Conservation (phyloP, 2,329 filamentous ascomycete species). For the Periconia macrospinosa region DNA sequence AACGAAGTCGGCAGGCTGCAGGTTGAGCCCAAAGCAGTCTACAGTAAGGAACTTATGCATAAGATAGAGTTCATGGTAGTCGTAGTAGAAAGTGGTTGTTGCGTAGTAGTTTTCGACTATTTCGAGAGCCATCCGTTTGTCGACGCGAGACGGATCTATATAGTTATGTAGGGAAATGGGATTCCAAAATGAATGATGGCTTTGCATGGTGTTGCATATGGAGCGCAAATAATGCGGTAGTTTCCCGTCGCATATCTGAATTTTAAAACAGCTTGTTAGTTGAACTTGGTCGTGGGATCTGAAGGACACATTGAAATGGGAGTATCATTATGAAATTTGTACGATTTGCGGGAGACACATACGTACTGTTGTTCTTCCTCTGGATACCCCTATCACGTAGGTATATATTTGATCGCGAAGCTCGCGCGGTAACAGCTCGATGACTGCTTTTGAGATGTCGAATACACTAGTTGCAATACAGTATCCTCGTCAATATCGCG, state of each 20-base stretch:
- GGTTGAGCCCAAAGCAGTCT: neutral
- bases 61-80: slow-evolving; percentile 4
- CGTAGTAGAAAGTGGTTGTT: slow-evolving; percentile 2
- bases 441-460: neutral
- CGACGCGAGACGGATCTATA: neutral
- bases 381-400: neutral
- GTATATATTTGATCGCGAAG: slow-evolving; percentile 4
- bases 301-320: neutral
- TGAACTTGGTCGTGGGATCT: neutral
- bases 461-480: neutral
- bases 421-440: neutral
- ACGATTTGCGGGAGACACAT: neutral
- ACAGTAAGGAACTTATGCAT: slow-evolving; percentile 5
- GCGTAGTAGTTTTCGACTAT: slow-evolving; percentile 1
- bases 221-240: neutral
- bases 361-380: neutral
- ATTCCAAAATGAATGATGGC: slow-evolving; percentile 2
- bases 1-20: neutral
- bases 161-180: neutral
- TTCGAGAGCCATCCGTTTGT: neutral
- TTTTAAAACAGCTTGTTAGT: neutral
- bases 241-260: slow-evolving; percentile 3
- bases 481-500: neutral
- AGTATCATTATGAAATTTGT: neutral
- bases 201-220: neutral